phyloP scores from a whole-genome alignment of 768 basidiomycete genomes.

The Kondoa subrosea region DNA sequence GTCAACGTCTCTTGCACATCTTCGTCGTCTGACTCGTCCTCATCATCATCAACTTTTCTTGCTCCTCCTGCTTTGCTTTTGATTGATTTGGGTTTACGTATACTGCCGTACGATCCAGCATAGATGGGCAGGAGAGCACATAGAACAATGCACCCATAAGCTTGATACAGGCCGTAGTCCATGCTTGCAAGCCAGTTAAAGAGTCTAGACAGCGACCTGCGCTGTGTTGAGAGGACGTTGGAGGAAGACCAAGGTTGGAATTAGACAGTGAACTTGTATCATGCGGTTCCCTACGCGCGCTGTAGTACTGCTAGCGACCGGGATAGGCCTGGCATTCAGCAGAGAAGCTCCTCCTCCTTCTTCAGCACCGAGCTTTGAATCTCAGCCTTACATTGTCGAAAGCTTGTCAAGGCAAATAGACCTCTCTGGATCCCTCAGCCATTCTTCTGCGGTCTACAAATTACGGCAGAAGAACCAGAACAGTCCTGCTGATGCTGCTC shows the following conservation, averaged over 20 bases:
- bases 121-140: constrained; percentile 22
- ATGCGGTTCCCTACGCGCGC: background rate
- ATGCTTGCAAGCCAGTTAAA: background rate
- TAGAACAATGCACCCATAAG: constrained; percentile 17
- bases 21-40: constrained; percentile 36
- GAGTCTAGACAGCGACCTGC: background rate
- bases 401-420: background rate
- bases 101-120: constrained; percentile 6
- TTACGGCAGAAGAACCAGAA: background rate
- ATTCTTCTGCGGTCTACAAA: background rate
- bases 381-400: background rate
- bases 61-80: constrained; percentile 3
- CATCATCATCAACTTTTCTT: constrained; percentile 17
- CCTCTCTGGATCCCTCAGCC: background rate
- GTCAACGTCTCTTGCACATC: constrained; percentile 35
- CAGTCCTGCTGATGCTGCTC: background rate
- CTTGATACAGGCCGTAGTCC: constrained; percentile 1
- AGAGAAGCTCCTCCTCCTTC: background rate
- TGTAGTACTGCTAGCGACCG: background rate
- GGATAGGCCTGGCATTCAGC: background rate
- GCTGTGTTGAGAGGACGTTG: too few relatives aligned
- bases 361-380: too few relatives aligned
- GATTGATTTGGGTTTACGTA: constrained; percentile 18
- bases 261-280: too few relatives aligned
- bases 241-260: too few relatives aligned